These are phyloP conservation scores for Cercospora nicotianae DNA, from an alignment of 2,329 filamentous ascomycete genomes.

Conservation along the genomic window DNA sequence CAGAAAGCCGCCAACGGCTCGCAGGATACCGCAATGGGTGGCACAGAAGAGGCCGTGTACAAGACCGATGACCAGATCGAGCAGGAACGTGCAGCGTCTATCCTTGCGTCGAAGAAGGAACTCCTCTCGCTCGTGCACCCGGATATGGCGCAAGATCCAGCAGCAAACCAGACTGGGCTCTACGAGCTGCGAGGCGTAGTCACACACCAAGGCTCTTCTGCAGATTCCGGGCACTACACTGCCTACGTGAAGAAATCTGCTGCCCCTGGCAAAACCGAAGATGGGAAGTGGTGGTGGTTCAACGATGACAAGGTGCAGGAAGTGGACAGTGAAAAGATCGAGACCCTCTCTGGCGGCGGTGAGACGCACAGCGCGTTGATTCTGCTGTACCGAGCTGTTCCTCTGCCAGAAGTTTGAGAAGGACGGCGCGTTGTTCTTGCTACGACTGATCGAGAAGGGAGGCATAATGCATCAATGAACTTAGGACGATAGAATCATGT, in stretches of 20 bases:
- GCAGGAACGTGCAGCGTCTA: constrained; percentile 72
- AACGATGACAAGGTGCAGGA: constrained; percentile 97
- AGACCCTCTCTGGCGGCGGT: constrained; percentile 78
- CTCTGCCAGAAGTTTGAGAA: constrained; percentile 52
- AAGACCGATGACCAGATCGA: constrained; percentile 95
- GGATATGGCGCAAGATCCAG: constrained; percentile 71
- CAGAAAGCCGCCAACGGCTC: constrained; percentile 48
- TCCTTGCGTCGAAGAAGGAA: constrained; percentile 83
- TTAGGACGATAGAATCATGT: not conserved
- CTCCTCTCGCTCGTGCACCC: constrained; percentile 75
- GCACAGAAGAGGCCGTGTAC: constrained; percentile 72
- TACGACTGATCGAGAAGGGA: not conserved
- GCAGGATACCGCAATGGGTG: constrained; percentile 71
- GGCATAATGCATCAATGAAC: not conserved
- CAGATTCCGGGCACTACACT: constrained; percentile 97
- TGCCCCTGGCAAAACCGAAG: constrained; percentile 76
- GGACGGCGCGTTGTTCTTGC: not conserved
- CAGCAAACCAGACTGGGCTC: constrained; percentile 87
- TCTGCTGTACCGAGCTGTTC: constrained; percentile 73
- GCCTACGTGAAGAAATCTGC: constrained; percentile 96
- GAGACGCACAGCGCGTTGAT: constrained; percentile 83
- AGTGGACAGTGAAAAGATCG: constrained; percentile 87
- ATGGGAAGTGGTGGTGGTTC: constrained; percentile 99
- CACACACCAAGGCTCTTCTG: constrained; percentile 93
- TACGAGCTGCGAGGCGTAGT: constrained; percentile 94